Evolutionary conservation across 768 basidiomycete species (phyloP).

Genomic region (Kockovaella imperatae): DNA sequence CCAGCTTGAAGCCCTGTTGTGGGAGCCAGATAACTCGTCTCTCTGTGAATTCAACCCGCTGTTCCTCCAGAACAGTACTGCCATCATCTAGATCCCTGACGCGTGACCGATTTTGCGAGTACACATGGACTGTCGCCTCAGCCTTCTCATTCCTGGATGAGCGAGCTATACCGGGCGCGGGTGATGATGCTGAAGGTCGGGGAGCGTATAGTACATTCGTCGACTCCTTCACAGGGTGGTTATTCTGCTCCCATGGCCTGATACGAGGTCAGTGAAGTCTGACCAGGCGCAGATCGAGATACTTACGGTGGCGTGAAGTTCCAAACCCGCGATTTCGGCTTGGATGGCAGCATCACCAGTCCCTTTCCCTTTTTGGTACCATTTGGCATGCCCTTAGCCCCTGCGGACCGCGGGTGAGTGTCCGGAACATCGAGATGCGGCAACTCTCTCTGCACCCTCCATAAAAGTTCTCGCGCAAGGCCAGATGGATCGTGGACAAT

Average conservation of each 20-base stretch:
- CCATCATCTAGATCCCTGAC: slow-evolving; percentile 14
- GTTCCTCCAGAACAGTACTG: slow-evolving; percentile 12
- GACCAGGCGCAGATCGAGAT: not conserved
- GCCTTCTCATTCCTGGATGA: too few relatives aligned
- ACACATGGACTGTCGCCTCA: too few relatives aligned
- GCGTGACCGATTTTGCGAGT: slow-evolving; percentile 8
- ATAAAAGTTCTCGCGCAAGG: slow-evolving; percentile 73
- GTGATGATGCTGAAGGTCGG: too few relatives aligned
- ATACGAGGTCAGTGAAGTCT: not conserved
- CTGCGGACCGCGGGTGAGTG: too few relatives aligned
- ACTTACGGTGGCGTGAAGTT: slow-evolving; percentile 22
- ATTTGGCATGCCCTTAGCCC: not conserved
- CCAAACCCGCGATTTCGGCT: slow-evolving; percentile 6
- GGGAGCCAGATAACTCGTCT: slow-evolving; percentile 13
- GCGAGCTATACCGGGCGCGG: too few relatives aligned
- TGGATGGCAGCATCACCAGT: slow-evolving; percentile 2
- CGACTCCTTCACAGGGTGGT: not conserved
- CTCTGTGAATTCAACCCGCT: slow-evolving; percentile 17
- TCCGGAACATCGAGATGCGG: not conserved
- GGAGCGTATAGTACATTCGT: not conserved
- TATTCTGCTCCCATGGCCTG: not conserved
- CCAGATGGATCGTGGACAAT: slow-evolving; percentile 73
- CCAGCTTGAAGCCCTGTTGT: too few relatives aligned
- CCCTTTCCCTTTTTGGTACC: slow-evolving; percentile 4
- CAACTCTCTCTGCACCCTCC: slow-evolving; percentile 53